These are phyloP conservation scores for Fomitopsis schrenkii DNA, from an alignment of 1,284 basidiomycete genomes.

Conservation along the genomic window DNA sequence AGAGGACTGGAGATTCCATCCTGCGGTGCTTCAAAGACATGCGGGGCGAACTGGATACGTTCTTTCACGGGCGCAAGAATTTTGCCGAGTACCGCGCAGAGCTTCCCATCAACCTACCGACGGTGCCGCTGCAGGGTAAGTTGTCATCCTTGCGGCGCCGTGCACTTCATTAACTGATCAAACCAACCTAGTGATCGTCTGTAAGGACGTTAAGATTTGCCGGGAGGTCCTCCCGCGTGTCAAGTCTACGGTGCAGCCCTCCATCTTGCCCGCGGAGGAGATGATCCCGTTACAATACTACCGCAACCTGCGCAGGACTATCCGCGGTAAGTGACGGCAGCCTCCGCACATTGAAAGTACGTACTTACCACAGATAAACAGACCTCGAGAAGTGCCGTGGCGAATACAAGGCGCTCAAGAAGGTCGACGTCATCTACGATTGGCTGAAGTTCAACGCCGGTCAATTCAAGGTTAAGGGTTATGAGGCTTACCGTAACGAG, in stretches of 20 bases:
- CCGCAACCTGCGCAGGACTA: conserved; percentile 7
- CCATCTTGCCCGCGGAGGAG: neutral
- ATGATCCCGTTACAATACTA: conserved; percentile 6
- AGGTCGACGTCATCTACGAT: neutral
- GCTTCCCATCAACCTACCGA: conserved; percentile 4
- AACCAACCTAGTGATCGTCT: neutral
- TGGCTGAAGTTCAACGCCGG: conserved; percentile 3
- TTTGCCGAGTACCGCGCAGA: conserved; percentile 5
- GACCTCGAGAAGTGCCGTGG: conserved; percentile 9
- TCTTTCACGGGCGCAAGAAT: conserved; percentile 1
- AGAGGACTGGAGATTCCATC: neutral
- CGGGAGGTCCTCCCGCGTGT: conserved; percentile 6
- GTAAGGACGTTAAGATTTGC: conserved; percentile 1
- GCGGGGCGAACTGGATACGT: neutral
- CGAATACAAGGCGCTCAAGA: conserved; percentile 1
- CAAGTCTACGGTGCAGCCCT: neutral
- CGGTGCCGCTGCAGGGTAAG: conserved; percentile 5
- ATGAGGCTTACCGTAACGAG: neutral
- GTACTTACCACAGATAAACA: neutral
- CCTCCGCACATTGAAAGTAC: neutral
- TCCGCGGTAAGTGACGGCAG: conserved; percentile 4
- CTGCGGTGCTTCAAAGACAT: neutral
- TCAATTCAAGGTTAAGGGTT: neutral
- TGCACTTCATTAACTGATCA: neutral
- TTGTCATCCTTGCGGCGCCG: neutral